Evolutionary conservation across 257 asterid species (phyloP).

Genomic region (Jaltomata sinuosa): DNA sequence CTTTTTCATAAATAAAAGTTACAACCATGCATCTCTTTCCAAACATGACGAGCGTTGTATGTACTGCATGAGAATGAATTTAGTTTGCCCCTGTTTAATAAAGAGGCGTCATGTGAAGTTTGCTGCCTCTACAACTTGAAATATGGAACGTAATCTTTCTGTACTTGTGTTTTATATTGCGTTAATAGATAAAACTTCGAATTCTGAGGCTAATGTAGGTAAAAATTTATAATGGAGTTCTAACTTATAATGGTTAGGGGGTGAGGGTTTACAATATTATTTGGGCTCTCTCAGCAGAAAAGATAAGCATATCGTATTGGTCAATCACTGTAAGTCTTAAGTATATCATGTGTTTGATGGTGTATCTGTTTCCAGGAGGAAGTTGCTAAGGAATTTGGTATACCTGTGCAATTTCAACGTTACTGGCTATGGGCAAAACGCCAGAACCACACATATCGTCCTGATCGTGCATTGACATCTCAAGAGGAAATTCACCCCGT

Average conservation of each 20-base stretch:
- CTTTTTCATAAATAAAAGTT: neutral
- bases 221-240: neutral
- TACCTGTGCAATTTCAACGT: conserved; percentile 69
- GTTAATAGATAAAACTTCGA: neutral
- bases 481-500: conserved; percentile 70
- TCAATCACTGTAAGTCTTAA: neutral
- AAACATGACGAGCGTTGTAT: neutral
- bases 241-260: neutral
- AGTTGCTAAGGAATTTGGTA: conserved; percentile 64
- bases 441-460: conserved; percentile 77
- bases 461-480: conserved; percentile 57
- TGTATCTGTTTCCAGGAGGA: conserved; percentile 41
- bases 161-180: neutral
- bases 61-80: neutral
- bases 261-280: neutral
- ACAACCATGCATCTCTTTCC: too few relatives aligned
- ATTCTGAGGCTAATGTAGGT: neutral
- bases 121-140: neutral
- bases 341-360: neutral
- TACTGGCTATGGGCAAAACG: conserved; percentile 89
- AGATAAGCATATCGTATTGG: neutral
- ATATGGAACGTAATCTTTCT: neutral
- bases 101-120: neutral
- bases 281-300: neutral
- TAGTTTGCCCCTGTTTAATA: neutral